Percentiles rank a stretch among this genome's conserved stretches.
phyloP scores from a whole-genome alignment of 305 asterid genomes.

The Solanum hybrid region DNA sequence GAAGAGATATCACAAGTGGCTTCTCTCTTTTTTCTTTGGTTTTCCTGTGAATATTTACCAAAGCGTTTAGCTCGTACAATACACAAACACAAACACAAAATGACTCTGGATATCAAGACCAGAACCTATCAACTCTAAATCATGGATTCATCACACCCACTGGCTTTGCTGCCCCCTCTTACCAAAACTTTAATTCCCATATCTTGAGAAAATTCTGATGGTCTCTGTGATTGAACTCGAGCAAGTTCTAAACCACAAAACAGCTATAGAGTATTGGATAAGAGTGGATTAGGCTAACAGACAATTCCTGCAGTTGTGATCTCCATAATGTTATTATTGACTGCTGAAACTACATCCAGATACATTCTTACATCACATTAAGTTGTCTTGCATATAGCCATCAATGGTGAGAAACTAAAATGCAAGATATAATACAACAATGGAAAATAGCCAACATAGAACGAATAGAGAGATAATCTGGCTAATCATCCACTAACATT shows the following conservation, averaged over 20 bases:
- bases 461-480: not conserved
- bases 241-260: not conserved
- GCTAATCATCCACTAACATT: slow-evolving; percentile 32
- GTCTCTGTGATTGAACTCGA: not conserved
- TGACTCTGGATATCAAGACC: not conserved
- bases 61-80: not conserved
- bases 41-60: not conserved
- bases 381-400: not conserved
- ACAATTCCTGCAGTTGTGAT: not conserved
- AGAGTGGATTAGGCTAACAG: not conserved
- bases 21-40: not conserved
- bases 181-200: not conserved
- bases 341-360: not conserved
- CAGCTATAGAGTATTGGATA: not conserved
- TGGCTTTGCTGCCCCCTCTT: not conserved
- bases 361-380: slow-evolving; percentile 1
- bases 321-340: not conserved
- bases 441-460: slow-evolving; percentile 10
- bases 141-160: not conserved
- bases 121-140: not conserved
- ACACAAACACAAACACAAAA: not conserved
- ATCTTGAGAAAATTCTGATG: not conserved
- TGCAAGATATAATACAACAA: slow-evolving; percentile 23
- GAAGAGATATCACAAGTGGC: not conserved
- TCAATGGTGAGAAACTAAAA: not conserved